A percentile compares a stretch with the other conserved stretches of the same genome.
phyloP scores from a whole-genome alignment of 75 land plant genomes.

The Pinus taeda region DNA sequence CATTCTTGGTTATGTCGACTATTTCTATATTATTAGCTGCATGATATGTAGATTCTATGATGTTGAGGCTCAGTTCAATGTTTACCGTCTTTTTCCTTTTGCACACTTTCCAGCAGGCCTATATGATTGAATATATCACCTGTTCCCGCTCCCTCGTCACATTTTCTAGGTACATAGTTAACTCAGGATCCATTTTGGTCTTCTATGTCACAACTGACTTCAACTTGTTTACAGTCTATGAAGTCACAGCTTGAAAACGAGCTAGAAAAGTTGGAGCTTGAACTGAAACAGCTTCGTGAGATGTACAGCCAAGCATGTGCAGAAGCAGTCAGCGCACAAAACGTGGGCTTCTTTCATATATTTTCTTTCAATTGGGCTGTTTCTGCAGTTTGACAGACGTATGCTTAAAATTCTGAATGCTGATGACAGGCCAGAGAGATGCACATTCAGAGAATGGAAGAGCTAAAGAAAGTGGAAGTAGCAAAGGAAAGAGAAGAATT shows the following conservation, averaged over 20 bases:
- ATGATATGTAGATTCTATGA: neutral
- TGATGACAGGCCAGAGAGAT: constrained; percentile 32
- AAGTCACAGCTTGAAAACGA: constrained; percentile 31
- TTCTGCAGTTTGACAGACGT: neutral
- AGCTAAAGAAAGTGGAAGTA: constrained; percentile 30
- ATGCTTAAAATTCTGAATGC: neutral
- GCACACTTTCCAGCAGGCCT: neutral
- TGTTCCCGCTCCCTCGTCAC: neutral
- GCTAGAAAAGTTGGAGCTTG: constrained; percentile 26
- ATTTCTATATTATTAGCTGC: neutral
- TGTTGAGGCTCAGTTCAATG: neutral
- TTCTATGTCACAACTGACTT: neutral
- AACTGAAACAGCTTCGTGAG: constrained; percentile 26
- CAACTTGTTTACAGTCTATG: constrained; percentile 4
- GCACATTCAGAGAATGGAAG: constrained; percentile 30
- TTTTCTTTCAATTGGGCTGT: neutral
- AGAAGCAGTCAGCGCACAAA: constrained; percentile 36
- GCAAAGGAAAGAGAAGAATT: constrained; percentile 42
- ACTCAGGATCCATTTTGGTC: neutral
- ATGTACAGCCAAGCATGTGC: constrained; percentile 46
- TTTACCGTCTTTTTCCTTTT: neutral
- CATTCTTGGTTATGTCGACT: neutral
- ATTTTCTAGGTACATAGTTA: neutral
- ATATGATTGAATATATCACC: neutral
- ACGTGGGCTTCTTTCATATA: constrained; percentile 24